Evolutionary conservation across 495 filamentous ascomycete genomes (phyloP).

Genomic region (Pseudomonodictys pantanalensis): DNA sequence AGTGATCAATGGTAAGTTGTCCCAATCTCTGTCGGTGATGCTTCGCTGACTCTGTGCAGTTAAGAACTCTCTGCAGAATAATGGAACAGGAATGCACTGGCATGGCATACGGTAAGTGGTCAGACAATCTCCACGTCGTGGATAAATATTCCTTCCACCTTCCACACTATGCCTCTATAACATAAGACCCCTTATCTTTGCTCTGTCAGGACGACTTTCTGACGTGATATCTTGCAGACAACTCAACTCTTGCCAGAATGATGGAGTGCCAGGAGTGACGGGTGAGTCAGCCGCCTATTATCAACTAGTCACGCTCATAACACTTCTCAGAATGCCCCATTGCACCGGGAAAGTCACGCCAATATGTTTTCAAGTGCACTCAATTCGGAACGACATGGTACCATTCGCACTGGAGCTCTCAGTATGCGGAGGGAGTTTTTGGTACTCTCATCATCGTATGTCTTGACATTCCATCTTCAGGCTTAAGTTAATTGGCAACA

Average conservation of each 20-base stretch:
- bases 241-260: conserved; percentile 32
- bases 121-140: too few species aligned
- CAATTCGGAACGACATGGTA: conserved; percentile 45
- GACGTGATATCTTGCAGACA: too few species aligned
- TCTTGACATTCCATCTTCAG: neutral
- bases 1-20: conserved; percentile 26
- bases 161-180: neutral
- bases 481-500: neutral
- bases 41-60: conserved; percentile 9
- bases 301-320: neutral
- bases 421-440: conserved; percentile 42
- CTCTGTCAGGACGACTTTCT: too few species aligned
- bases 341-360: conserved; percentile 38
- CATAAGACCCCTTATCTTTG: too few species aligned
- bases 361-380: conserved; percentile 39
- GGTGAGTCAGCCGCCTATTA: conserved; percentile 16
- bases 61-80: conserved; percentile 39
- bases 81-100: conserved; percentile 44
- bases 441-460: conserved; percentile 40
- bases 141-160: neutral
- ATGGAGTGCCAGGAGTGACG: conserved; percentile 42
- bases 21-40: neutral
- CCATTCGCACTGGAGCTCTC: conserved; percentile 39
- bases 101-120: conserved; percentile 36
- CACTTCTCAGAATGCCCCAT: conserved; percentile 33